A percentile compares a stretch with the other conserved stretches of the same genome.
phyloP scores from a whole-genome alignment of 2,329 filamentous ascomycete species.

The Aspergillus clavatus region DNA sequence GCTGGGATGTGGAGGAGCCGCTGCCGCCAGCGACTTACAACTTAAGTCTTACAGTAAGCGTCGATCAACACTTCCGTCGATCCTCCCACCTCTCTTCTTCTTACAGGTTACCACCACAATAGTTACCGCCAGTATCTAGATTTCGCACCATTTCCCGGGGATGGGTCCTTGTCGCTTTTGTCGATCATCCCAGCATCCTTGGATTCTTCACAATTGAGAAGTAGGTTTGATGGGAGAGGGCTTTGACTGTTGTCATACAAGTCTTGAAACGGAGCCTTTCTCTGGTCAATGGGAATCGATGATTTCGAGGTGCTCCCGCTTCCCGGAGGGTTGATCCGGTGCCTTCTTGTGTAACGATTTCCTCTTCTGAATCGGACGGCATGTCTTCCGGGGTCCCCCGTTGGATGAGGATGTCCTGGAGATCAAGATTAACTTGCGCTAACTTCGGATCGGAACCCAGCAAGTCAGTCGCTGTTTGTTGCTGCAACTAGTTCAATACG shows the following conservation, averaged over 20 bases:
- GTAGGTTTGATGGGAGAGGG: constrained; percentile 4
- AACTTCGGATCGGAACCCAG: constrained; percentile 7
- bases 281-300: constrained; percentile 3
- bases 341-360: constrained; percentile 22
- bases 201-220: constrained; percentile 4
- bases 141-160: background rate
- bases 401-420: constrained; percentile 18
- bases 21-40: background rate
- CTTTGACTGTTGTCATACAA: constrained; percentile 7
- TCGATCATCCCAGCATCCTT: constrained; percentile 4
- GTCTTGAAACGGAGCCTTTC: constrained; percentile 2
- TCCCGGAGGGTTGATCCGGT: constrained; percentile 25
- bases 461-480: constrained; percentile 18
- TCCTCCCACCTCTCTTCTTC: constrained; percentile 1
- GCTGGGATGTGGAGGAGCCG: constrained; percentile 3
- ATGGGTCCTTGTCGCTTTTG: constrained; percentile 1
- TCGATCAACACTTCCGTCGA: constrained; percentile 6
- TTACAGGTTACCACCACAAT: background rate
- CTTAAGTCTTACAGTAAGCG: constrained; percentile 3
- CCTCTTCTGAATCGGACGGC: constrained; percentile 23
- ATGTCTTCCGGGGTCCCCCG: constrained; percentile 28
- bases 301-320: constrained; percentile 12
- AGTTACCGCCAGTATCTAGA: background rate
- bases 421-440: constrained; percentile 11
- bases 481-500: constrained; percentile 12